Evolutionary conservation across 1,139 yeast genomes (phyloP).

Genomic region (Diutina mesorugosa): DNA sequence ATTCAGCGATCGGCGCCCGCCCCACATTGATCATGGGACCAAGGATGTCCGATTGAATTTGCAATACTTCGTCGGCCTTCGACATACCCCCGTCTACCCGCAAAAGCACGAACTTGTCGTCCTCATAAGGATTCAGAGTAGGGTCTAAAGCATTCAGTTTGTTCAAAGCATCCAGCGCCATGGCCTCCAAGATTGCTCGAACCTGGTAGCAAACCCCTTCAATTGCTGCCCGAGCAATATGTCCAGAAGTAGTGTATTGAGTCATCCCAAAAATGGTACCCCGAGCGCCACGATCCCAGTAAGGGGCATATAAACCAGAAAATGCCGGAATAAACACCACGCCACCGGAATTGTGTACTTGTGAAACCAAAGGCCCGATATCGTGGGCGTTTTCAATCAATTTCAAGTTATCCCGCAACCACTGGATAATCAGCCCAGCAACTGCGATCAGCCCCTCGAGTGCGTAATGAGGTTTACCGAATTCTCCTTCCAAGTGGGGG

Average conservation of each 20-base stretch:
- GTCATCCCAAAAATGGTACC: slow-evolving; percentile 92
- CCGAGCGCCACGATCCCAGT: slow-evolving; percentile 89
- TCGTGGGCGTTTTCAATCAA: slow-evolving; percentile 74
- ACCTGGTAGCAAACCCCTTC: slow-evolving; percentile 96
- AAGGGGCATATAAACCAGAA: slow-evolving; percentile 89
- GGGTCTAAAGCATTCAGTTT: slow-evolving; percentile 34
- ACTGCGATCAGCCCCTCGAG: slow-evolving; percentile 94
- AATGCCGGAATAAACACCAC: slow-evolving; percentile 94
- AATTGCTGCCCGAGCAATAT: slow-evolving; percentile 85
- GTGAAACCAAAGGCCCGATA: slow-evolving; percentile 81
- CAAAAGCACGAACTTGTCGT: slow-evolving; percentile 36
- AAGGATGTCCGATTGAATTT: slow-evolving; percentile 83
- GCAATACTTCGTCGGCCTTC: slow-evolving; percentile 82
- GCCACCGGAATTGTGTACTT: slow-evolving; percentile 76
- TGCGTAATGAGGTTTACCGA: slow-evolving; percentile 68
- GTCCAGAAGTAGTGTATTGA: slow-evolving; percentile 76
- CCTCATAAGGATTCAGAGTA: slow-evolving; percentile 27
- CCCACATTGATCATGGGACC: slow-evolving; percentile 77
- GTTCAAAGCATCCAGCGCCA: slow-evolving; percentile 72
- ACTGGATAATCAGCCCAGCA: slow-evolving; percentile 89
- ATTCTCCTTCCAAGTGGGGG: slow-evolving; percentile 43
- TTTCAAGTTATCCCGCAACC: slow-evolving; percentile 86
- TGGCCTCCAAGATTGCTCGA: slow-evolving; percentile 78
- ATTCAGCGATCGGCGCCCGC: slow-evolving; percentile 75
- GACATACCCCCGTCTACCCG: slow-evolving; percentile 97